phyloP scores from a whole-genome alignment of 345 rosid species.

The Populus euphratica region DNA sequence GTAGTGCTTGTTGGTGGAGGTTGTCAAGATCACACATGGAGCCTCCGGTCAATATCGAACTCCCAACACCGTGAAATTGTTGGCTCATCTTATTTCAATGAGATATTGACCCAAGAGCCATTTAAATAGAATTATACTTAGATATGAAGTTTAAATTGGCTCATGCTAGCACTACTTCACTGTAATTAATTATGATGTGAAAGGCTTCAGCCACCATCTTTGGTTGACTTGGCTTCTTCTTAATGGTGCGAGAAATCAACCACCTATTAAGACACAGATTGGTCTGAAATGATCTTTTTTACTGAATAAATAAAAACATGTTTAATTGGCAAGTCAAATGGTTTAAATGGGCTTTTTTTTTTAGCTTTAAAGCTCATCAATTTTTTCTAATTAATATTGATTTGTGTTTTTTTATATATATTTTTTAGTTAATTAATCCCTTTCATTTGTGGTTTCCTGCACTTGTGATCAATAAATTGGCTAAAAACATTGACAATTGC shows the following conservation, averaged over 20 bases:
- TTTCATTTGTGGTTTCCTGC: not conserved
- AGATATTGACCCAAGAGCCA: constrained; percentile 10
- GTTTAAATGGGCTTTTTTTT: not conserved
- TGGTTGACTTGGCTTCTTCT: not conserved
- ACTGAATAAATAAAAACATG: not conserved
- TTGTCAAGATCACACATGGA: constrained; percentile 22
- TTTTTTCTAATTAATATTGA: too few species aligned
- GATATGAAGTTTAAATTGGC: not conserved
- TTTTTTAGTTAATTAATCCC: not conserved
- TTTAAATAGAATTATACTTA: not conserved
- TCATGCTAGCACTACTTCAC: not conserved
- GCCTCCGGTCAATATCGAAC: constrained; percentile 20
- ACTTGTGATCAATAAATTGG: not conserved
- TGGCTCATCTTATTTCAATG: not conserved
- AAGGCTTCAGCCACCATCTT: not conserved
- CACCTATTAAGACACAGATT: too few species aligned
- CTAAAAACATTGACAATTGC: not conserved
- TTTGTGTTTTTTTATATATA: too few species aligned
- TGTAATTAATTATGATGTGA: not conserved
- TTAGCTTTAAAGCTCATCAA: too few species aligned
- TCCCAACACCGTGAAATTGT: constrained; percentile 19
- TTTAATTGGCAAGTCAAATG: not conserved
- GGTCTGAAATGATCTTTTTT: too few species aligned
- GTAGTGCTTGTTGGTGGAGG: constrained; percentile 27
- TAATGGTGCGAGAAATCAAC: too few species aligned